Percentiles rank a stretch among this genome's conserved stretches.
phyloP scores from a whole-genome alignment of 2,329 filamentous ascomycete species.

The Cordyceps farinosa region DNA sequence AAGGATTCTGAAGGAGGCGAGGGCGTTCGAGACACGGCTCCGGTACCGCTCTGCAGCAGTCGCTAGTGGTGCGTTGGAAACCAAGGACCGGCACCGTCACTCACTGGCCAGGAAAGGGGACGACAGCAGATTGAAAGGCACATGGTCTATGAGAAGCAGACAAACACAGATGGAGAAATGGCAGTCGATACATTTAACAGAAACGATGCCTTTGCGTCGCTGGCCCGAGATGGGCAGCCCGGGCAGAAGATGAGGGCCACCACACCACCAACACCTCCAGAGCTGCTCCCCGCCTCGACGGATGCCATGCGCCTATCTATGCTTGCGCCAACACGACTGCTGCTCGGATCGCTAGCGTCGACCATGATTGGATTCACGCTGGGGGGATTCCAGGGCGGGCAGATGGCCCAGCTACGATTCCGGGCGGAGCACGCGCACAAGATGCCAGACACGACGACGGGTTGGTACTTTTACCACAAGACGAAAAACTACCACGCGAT shows the following conservation, averaged over 20 bases:
- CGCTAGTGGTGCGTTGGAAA: not conserved
- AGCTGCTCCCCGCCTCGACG: constrained; percentile 9
- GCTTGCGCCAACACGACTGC: constrained; percentile 61
- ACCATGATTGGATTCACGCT: constrained; percentile 67
- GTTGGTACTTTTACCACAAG: constrained; percentile 99
- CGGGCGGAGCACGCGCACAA: constrained; percentile 95
- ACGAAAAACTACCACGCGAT: constrained; percentile 90
- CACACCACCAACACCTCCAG: not conserved
- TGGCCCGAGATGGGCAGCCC: constrained; percentile 1
- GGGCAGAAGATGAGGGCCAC: not conserved
- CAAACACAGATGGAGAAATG: not conserved
- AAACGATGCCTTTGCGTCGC: not conserved
- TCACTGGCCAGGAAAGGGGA: not conserved
- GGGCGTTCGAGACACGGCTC: not conserved
- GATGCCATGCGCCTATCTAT: constrained; percentile 54
- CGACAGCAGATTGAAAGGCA: not conserved
- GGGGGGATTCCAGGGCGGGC: constrained; percentile 69
- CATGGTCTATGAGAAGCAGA: not conserved
- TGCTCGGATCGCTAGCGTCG: constrained; percentile 59
- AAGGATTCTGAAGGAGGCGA: constrained; percentile 19
- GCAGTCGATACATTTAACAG: not conserved
- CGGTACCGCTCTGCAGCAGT: not conserved
- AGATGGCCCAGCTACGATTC: constrained; percentile 75
- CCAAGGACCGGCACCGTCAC: not conserved
- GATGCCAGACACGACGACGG: constrained; percentile 73